Evolutionary conservation across 371 early-diverging fungal species (phyloP).

Genomic region (Mucor mucedo): DNA sequence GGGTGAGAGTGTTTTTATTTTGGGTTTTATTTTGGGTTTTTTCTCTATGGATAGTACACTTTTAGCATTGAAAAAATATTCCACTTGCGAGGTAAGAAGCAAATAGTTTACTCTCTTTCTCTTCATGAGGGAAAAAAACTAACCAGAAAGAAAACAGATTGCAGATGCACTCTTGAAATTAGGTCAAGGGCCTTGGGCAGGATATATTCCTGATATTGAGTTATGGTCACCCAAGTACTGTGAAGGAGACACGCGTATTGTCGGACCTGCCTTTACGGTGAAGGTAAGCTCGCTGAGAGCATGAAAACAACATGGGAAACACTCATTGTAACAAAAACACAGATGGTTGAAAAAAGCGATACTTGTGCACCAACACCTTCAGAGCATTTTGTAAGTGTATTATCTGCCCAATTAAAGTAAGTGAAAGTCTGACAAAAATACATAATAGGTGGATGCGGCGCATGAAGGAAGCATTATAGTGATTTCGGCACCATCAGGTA

Average conservation of each 20-base stretch:
- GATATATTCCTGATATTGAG: slow-evolving; percentile 72
- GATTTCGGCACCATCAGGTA: slow-evolving; percentile 67
- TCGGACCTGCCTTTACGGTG: slow-evolving; percentile 82
- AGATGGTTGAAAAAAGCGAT: slow-evolving; percentile 61
- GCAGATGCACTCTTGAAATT: slow-evolving; percentile 79
- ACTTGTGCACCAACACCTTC: slow-evolving; percentile 46
- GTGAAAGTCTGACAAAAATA: background rate
- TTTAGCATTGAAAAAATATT: slow-evolving; percentile 32
- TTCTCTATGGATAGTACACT: slow-evolving; percentile 14
- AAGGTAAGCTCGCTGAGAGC: slow-evolving; percentile 42
- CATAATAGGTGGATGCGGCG: slow-evolving; percentile 61
- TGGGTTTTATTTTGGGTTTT: background rate
- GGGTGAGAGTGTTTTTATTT: too few relatives aligned
- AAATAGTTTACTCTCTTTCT: background rate
- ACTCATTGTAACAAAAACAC: slow-evolving; percentile 5
- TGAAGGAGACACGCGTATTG: slow-evolving; percentile 61
- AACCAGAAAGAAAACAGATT: slow-evolving; percentile 29
- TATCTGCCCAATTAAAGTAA: background rate
- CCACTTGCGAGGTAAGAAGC: slow-evolving; percentile 41
- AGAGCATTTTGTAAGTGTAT: slow-evolving; percentile 63
- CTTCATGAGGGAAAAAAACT: background rate
- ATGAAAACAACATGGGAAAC: background rate
- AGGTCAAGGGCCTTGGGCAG: slow-evolving; percentile 57
- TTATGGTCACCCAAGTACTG: slow-evolving; percentile 69
- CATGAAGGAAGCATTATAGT: slow-evolving; percentile 67